These are phyloP conservation scores for Herpetomonas samuelpessoai DNA, from an alignment of 208 protist genomes.

Conservation along the genomic window DNA sequence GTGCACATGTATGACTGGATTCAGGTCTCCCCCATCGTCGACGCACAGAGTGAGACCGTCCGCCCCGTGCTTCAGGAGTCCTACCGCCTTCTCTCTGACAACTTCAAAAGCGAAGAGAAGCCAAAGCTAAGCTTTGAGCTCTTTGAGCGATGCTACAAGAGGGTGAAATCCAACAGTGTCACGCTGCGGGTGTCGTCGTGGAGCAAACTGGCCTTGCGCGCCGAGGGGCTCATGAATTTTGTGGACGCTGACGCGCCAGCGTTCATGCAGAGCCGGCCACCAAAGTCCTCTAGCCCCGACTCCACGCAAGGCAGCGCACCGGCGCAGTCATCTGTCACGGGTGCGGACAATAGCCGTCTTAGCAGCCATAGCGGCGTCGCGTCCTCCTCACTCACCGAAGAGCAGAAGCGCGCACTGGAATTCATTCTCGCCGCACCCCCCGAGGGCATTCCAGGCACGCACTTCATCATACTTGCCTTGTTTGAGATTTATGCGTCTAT, in stretches of 20 bases:
- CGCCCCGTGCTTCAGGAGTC: slow-evolving; percentile 19
- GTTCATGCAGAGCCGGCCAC: slow-evolving; percentile 9
- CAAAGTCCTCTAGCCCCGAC: too few species aligned
- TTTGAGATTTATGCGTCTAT: slow-evolving; percentile 43
- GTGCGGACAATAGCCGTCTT: background rate
- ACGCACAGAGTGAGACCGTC: slow-evolving; percentile 15
- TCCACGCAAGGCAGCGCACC: background rate
- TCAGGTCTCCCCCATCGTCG: slow-evolving; percentile 19
- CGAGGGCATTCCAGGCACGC: slow-evolving; percentile 48
- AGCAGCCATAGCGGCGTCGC: background rate
- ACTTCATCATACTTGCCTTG: slow-evolving; percentile 43
- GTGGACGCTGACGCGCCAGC: slow-evolving; percentile 24
- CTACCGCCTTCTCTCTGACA: slow-evolving; percentile 27
- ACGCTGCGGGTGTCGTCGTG: slow-evolving; percentile 44
- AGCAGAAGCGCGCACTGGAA: background rate
- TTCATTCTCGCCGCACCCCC: slow-evolving; percentile 32
- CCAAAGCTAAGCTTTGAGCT: slow-evolving; percentile 45
- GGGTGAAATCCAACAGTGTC: slow-evolving; percentile 59
- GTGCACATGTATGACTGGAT: slow-evolving; percentile 66
- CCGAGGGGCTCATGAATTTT: slow-evolving; percentile 36
- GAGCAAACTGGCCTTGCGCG: slow-evolving; percentile 34
- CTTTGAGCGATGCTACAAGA: slow-evolving; percentile 67
- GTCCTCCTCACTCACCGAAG: background rate
- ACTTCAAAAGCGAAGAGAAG: slow-evolving; percentile 45
- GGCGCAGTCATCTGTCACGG: background rate